Evolutionary conservation across 768 basidiomycete genomes (phyloP).

Genomic region (Leccinum incarnatum): DNA sequence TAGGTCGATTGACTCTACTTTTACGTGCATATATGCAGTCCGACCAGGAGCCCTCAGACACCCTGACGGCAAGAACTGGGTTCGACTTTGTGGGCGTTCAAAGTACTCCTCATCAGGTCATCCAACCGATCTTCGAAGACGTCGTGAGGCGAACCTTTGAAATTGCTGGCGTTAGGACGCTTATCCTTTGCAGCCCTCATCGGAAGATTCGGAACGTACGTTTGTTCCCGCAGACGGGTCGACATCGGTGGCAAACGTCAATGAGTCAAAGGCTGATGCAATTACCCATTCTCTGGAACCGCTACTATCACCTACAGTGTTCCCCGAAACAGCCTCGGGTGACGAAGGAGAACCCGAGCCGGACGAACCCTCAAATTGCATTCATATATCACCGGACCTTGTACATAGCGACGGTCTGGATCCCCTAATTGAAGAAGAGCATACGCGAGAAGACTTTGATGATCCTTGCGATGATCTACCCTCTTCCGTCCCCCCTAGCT

Average conservation of each 20-base stretch:
- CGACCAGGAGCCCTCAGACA: not conserved
- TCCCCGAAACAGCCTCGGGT: not conserved
- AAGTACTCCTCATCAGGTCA: not conserved
- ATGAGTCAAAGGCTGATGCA: not conserved
- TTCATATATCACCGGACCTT: not conserved
- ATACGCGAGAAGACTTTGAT: slow-evolving; percentile 3
- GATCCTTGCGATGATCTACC: slow-evolving; percentile 5
- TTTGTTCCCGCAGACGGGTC: not conserved
- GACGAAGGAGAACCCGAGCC: not conserved
- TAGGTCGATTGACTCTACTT: too few species aligned
- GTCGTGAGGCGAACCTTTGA: slow-evolving; percentile 14
- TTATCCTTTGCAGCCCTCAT: slow-evolving; percentile 7
- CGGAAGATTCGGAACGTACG: not conserved
- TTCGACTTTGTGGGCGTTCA: not conserved
- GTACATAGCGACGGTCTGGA: not conserved
- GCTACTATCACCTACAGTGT: not conserved
- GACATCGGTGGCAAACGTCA: not conserved
- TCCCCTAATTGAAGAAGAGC: slow-evolving; percentile 1
- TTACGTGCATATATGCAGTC: slow-evolving; percentile 3
- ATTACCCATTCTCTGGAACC: not conserved
- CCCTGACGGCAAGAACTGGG: not conserved
- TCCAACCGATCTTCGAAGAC: not conserved
- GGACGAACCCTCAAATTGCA: not conserved
- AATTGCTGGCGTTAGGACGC: not conserved
- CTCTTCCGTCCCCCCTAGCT: slow-evolving; percentile 39